Base-by-base conservation (phyloP, 768 basidiomycete genomes). In the Sistotremastrum suecicum region DNA sequence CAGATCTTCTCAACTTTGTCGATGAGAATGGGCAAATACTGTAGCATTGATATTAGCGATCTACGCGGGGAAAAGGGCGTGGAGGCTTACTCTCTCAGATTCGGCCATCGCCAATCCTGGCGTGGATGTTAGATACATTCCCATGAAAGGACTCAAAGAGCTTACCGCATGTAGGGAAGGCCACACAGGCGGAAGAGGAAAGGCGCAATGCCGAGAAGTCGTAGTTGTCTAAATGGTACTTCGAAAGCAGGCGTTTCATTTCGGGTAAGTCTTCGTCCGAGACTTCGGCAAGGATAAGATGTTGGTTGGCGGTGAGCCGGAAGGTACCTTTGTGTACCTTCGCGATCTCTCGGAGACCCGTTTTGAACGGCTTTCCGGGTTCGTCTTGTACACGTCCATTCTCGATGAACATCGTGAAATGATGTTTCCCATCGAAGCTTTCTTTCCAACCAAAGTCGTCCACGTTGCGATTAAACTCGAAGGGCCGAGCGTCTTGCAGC, bases 371-470 rank as follows among this genome's bases (percentile, higher is more conserved):
- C 44, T 76, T 75, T 20, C 75, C 85, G 8, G 89, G 81, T 61
- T 91, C 89, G 62, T 98, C 91, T 62, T 90, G 81, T n/a, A 99
- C 75, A 20, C 94, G 86, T 12, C 95, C 94, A 56, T 99, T 99
- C 68, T 99, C 95, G 60, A 99, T 84, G 64, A 91, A 98, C 62
- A 83, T 69, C 43, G 83, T 89, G 63, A 90, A 91, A 62, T 98
- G 90, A 57, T 90, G 83, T 52, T 71, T 78, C 49, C 90, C 91
- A 55, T 97, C 80, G 56, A 82, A 71, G 44, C 89, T 90, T 11
- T 76, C 81, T 46, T 75, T 66, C 95, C 95, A 99, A 39, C 95
- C 95, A 53, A 78, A 98, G 59, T 92, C 81, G 62, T 99, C 95
- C 54, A 90, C 66, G 65, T 97, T 98, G 52, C 77, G 71, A 54